Conservation (phyloP, 345 rosid genomes). For the Streptanthus diversifolius region DNA sequence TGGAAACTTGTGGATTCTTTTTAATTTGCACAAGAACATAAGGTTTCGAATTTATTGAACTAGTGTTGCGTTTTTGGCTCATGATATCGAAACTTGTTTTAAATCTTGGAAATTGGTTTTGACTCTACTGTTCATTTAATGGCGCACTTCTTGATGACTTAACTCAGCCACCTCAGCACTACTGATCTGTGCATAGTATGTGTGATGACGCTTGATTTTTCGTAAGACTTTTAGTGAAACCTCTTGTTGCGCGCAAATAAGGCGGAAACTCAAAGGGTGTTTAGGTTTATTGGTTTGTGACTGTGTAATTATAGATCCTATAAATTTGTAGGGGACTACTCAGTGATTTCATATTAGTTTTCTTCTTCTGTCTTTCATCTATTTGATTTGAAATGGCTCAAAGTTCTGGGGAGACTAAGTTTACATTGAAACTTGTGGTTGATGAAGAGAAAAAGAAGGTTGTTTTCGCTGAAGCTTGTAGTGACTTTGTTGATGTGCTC, state of each 20-base stretch:
- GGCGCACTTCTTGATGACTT: too few relatives aligned
- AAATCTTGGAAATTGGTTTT: neutral
- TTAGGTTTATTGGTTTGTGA: neutral
- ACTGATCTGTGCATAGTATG: neutral
- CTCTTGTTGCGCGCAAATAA: too few relatives aligned
- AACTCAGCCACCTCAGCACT: too few relatives aligned
- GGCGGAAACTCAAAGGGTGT: neutral
- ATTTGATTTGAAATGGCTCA: neutral
- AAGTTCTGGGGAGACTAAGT: neutral
- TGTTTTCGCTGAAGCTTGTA: neutral
- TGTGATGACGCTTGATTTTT: neutral
- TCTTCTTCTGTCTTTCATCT: neutral
- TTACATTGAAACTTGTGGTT: neutral
- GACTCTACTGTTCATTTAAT: neutral
- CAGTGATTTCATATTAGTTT: neutral
- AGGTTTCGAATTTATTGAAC: neutral
- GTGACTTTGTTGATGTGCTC: conserved; percentile 1
- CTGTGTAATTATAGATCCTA: neutral
- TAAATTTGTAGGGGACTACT: neutral
- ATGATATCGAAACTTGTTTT: neutral
- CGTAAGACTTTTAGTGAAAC: neutral
- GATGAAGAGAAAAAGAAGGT: neutral
- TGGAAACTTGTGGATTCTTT: neutral
- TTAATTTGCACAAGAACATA: neutral
- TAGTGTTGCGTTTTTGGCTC: neutral